Conservation (phyloP, 306 rosid species). For the Cicer chorassanicum region DNA sequence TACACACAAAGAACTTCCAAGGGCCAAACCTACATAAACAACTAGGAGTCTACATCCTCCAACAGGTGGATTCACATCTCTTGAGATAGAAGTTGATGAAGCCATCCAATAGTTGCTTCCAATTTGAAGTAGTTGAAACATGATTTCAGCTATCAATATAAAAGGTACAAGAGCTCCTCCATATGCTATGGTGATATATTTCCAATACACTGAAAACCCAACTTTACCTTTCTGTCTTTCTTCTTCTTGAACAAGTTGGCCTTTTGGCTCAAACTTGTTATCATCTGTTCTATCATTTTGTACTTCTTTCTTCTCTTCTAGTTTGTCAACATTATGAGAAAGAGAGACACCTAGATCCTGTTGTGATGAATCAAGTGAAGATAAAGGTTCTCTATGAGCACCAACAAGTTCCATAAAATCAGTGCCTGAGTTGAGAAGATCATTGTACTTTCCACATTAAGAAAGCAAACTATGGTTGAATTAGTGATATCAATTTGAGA, state of each 20-base stretch:
- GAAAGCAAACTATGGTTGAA: background rate
- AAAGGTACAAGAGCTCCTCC: slow-evolving; percentile 85
- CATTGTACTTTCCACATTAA: slow-evolving; percentile 73
- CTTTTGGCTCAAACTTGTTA: slow-evolving; percentile 44
- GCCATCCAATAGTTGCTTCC: slow-evolving; percentile 94
- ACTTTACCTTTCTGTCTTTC: slow-evolving; percentile 88
- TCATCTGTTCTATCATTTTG: slow-evolving; percentile 49
- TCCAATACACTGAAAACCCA: slow-evolving; percentile 73
- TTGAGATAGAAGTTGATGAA: slow-evolving; percentile 76
- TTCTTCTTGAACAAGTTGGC: slow-evolving; percentile 87
- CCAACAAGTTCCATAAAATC: slow-evolving; percentile 83
- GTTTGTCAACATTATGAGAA: slow-evolving; percentile 40
- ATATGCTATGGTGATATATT: slow-evolving; percentile 66
- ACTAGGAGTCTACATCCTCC: slow-evolving; percentile 52
- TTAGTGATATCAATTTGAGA: background rate
- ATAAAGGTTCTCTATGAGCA: slow-evolving; percentile 77
- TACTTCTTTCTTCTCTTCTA: background rate
- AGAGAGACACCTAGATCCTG: slow-evolving; percentile 40
- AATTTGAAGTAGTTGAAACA: slow-evolving; percentile 76
- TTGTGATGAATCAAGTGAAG: slow-evolving; percentile 54
- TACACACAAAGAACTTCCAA: slow-evolving; percentile 68
- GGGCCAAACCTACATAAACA: slow-evolving; percentile 69
- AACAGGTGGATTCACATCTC: slow-evolving; percentile 58
- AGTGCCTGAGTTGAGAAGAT: slow-evolving; percentile 62
- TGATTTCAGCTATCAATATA: slow-evolving; percentile 61